These are phyloP conservation scores for Globisporangium solare DNA, from an alignment of 352 stramenopile species.

Conservation along the genomic window DNA sequence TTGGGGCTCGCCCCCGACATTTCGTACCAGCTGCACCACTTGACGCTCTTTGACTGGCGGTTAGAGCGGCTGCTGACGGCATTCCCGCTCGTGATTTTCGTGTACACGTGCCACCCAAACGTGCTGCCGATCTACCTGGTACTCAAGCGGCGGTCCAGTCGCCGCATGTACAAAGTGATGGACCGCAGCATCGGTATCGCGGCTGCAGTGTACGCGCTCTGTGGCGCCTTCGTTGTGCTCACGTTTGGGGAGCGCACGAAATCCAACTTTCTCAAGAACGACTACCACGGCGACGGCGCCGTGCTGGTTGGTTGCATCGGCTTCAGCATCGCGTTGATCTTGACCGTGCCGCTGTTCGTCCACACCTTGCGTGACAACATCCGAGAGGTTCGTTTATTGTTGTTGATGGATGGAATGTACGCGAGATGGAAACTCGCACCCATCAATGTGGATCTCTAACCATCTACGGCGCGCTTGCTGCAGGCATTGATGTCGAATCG, in stretches of 20 bases:
- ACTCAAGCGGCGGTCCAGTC: slow-evolving; percentile 78
- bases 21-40: slow-evolving; percentile 64
- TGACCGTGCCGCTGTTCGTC: slow-evolving; percentile 82
- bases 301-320: slow-evolving; percentile 67
- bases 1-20: slow-evolving; percentile 56
- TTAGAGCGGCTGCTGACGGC: slow-evolving; percentile 60
- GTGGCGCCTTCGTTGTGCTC: slow-evolving; percentile 78
- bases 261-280: slow-evolving; percentile 87
- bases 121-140: slow-evolving; percentile 87
- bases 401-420: neutral
- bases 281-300: slow-evolving; percentile 73
- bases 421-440: too few relatives aligned
- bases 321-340: slow-evolving; percentile 78
- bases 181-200: slow-evolving; percentile 80
- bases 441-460: too few relatives aligned
- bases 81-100: slow-evolving; percentile 84
- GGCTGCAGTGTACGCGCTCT: slow-evolving; percentile 69
- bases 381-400: slow-evolving; percentile 32
- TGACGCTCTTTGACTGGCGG: slow-evolving; percentile 68
- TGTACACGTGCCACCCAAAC: slow-evolving; percentile 87
- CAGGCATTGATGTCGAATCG: slow-evolving; percentile 41
- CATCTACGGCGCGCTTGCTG: too few relatives aligned
- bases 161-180: slow-evolving; percentile 87
- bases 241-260: slow-evolving; percentile 75
- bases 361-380: slow-evolving; percentile 84